phyloP scores from a whole-genome alignment of 441 rosid species.

The Pelargonium australe region DNA sequence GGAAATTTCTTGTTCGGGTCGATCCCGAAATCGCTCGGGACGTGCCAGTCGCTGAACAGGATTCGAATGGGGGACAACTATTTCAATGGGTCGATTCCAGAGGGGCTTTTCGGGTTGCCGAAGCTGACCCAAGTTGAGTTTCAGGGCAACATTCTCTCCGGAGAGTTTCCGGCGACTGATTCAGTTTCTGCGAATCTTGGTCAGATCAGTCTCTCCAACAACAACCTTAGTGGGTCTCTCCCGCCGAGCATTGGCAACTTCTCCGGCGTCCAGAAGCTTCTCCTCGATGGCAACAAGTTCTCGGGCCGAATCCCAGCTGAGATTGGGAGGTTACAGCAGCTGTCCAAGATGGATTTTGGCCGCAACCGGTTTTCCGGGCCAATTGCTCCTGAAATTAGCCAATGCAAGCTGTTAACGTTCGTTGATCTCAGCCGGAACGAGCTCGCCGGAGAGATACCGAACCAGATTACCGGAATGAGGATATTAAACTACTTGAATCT shows the following conservation, averaged over 20 bases:
- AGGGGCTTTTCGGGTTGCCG: constrained; percentile 72
- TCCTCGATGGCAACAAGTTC: constrained; percentile 82
- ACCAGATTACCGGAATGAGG: constrained; percentile 74
- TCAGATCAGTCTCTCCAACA: constrained; percentile 78
- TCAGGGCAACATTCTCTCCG: constrained; percentile 66
- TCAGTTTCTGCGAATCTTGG: constrained; percentile 52
- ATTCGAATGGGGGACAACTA: constrained; percentile 89
- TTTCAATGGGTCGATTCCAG: constrained; percentile 84
- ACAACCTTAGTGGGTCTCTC: constrained; percentile 64
- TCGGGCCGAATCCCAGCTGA: constrained; percentile 70
- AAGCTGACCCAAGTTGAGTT: constrained; percentile 75
- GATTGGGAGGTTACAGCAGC: constrained; percentile 74
- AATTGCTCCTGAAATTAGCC: constrained; percentile 67
- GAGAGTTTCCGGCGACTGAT: constrained; percentile 56
- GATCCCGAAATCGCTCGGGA: constrained; percentile 68
- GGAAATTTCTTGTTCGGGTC: constrained; percentile 76
- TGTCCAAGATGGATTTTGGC: constrained; percentile 80
- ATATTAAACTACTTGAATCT: constrained; percentile 82
- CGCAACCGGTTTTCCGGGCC: constrained; percentile 65
- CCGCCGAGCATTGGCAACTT: constrained; percentile 73
- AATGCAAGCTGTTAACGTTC: constrained; percentile 75
- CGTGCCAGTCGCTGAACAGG: constrained; percentile 63
- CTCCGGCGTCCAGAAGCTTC: constrained; percentile 78
- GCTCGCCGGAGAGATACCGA: constrained; percentile 78
- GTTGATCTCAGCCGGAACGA: constrained; percentile 82